These are phyloP conservation scores for Taxawa tesnikishii DNA, from an alignment of 2,329 filamentous ascomycete species.

Conservation along the genomic window DNA sequence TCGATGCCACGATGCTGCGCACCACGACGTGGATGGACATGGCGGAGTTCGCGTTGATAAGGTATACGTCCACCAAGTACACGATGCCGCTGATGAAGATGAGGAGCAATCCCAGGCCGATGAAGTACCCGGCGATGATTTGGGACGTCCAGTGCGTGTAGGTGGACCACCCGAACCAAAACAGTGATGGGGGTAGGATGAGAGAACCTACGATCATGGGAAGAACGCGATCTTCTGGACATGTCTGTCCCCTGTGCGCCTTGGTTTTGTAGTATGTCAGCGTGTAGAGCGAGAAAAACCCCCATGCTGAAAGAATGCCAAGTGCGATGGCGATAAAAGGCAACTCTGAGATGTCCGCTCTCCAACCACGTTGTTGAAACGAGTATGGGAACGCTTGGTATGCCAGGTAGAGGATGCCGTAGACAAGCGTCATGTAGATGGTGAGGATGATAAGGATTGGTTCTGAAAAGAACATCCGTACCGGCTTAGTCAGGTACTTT, in stretches of 20 bases:
- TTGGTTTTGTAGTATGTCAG: constrained; percentile 18
- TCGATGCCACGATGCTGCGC: constrained; percentile 4
- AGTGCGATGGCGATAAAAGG: constrained; percentile 31
- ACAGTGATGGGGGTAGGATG: constrained; percentile 33
- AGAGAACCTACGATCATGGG: constrained; percentile 40
- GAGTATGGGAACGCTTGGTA: constrained; percentile 36
- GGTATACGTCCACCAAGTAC: constrained; percentile 34
- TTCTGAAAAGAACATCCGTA: constrained; percentile 33
- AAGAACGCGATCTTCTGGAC: constrained; percentile 33
- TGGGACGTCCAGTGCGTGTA: constrained; percentile 31
- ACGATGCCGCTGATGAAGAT: constrained; percentile 33
- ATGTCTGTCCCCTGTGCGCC: neutral
- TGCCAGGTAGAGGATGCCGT: constrained; percentile 28
- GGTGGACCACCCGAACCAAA: constrained; percentile 39
- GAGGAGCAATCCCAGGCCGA: constrained; percentile 29
- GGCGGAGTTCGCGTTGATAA: constrained; percentile 21
- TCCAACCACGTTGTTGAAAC: constrained; percentile 31
- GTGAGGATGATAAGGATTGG: constrained; percentile 37
- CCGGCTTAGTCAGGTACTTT: constrained; percentile 29
- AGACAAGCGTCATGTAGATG: constrained; percentile 24
- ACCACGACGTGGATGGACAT: constrained; percentile 8
- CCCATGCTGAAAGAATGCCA: constrained; percentile 23
- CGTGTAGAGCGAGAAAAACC: constrained; percentile 19
- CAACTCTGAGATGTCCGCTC: constrained; percentile 24
- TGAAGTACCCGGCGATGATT: constrained; percentile 27